Conservation (phyloP, 2,329 filamentous ascomycete genomes). For the Nemania abortiva region DNA sequence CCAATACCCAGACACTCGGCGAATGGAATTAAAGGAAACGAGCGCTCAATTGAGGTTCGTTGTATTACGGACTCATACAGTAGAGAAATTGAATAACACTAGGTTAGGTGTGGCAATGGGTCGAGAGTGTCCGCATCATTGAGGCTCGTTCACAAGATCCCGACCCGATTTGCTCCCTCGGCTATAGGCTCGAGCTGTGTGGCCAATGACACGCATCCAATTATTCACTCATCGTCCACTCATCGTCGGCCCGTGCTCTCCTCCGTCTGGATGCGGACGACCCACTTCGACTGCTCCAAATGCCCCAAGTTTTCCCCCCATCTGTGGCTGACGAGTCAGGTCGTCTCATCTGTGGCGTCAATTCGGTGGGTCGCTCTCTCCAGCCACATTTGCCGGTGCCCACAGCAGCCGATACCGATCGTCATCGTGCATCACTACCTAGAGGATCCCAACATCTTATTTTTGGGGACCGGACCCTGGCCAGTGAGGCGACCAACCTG, state of each 20-base stretch:
- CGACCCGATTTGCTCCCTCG: constrained; percentile 49
- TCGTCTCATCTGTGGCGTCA: neutral
- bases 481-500: neutral
- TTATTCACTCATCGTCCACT: constrained; percentile 52
- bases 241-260: constrained; percentile 38
- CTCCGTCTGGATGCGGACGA: constrained; percentile 31
- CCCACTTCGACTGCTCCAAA: neutral
- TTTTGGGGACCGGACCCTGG: constrained; percentile 23
- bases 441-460: constrained; percentile 31
- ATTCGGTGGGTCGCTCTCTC: neutral
- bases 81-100: constrained; percentile 7
- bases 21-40: neutral
- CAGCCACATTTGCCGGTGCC: constrained; percentile 12
- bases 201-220: constrained; percentile 48
- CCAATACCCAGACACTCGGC: constrained; percentile 6
- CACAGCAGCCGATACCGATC: constrained; percentile 9
- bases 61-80: neutral
- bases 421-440: constrained; percentile 34
- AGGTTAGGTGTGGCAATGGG: constrained; percentile 41
- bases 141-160: constrained; percentile 38
- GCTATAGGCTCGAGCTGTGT: constrained; percentile 43
- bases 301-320: neutral
- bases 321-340: constrained; percentile 13
- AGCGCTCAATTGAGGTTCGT: constrained; percentile 36
- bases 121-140: constrained; percentile 48